These are phyloP conservation scores for Oehlia diaphana DNA, from an alignment of 192 early-diverging fungal genomes.

Conservation along the genomic window DNA sequence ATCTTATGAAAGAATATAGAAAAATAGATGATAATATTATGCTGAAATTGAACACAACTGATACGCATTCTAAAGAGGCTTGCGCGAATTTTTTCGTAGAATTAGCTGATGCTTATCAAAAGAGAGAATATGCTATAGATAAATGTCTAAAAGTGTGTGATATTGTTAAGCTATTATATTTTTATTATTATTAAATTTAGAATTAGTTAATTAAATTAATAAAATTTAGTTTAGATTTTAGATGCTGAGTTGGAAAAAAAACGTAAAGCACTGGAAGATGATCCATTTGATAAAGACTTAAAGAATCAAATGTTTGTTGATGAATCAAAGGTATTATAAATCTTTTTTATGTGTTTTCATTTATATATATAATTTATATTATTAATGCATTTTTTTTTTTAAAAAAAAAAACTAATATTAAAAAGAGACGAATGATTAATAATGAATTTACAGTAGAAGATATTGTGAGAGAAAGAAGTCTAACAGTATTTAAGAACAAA, in stretches of 20 bases:
- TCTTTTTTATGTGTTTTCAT: background rate
- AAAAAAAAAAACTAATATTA: background rate
- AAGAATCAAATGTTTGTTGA: constrained; percentile 17
- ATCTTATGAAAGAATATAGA: constrained; percentile 68
- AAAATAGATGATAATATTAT: constrained; percentile 83
- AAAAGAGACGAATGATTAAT: constrained; percentile 64
- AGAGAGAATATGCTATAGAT: constrained; percentile 65
- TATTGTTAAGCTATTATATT: background rate
- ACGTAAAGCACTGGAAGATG: constrained; percentile 1
- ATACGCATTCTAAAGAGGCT: constrained; percentile 59
- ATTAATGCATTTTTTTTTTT: background rate
- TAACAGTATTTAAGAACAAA: constrained; percentile 67
- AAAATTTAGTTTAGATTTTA: constrained; percentile 37
- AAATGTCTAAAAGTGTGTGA: constrained; percentile 62
- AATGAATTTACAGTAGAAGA: constrained; percentile 72
- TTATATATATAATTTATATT: background rate
- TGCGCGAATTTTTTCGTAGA: constrained; percentile 67
- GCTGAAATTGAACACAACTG: constrained; percentile 71
- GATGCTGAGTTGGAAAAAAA: constrained; percentile 44
- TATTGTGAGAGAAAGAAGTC: constrained; percentile 66
- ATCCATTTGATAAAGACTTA: constrained; percentile 19
- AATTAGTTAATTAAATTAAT: constrained; percentile 1
- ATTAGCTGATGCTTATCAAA: constrained; percentile 62
- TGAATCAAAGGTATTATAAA: constrained; percentile 22
- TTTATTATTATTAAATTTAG: background rate